Conservation (phyloP, 2,329 filamentous ascomycete species). For the Curvularia verruculosa region DNA sequence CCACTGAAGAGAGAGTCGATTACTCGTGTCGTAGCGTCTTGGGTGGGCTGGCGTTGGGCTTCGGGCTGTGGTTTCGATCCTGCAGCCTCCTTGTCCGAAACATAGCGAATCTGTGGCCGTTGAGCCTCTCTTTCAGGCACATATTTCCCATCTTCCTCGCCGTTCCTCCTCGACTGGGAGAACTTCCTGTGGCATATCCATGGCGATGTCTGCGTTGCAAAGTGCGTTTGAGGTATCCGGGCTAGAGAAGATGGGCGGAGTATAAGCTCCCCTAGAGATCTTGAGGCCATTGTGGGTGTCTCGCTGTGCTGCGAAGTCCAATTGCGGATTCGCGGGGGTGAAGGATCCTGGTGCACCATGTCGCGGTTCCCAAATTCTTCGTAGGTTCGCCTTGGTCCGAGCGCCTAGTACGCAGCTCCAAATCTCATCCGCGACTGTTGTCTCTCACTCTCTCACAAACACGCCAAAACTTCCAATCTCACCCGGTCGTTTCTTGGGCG, state of each 20-base stretch:
- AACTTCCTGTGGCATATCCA: slow-evolving; percentile 25
- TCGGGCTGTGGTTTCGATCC: slow-evolving; percentile 4
- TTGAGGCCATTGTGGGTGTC: slow-evolving; percentile 34
- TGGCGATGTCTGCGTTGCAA: slow-evolving; percentile 16
- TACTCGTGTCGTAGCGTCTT: slow-evolving; percentile 18
- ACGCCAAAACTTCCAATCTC: slow-evolving; percentile 7
- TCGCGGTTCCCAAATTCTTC: slow-evolving; percentile 34
- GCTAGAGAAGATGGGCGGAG: slow-evolving; percentile 38
- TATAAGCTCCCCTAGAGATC: slow-evolving; percentile 41
- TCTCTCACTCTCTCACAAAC: slow-evolving; percentile 15
- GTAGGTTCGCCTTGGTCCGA: slow-evolving; percentile 23
- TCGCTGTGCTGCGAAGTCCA: slow-evolving; percentile 1
- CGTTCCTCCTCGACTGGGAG: slow-evolving; percentile 14
- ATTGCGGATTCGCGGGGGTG: slow-evolving; percentile 11
- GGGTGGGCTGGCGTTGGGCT: slow-evolving; percentile 4
- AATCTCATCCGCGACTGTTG: slow-evolving; percentile 19
- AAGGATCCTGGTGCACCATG: slow-evolving; percentile 11
- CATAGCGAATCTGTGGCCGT: slow-evolving; percentile 3
- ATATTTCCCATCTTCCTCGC: slow-evolving; percentile 9
- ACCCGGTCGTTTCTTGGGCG: neutral
- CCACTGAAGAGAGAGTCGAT: slow-evolving; percentile 36
- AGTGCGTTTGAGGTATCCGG: slow-evolving; percentile 24
- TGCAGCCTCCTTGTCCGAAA: slow-evolving; percentile 1
- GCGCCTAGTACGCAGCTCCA: slow-evolving; percentile 18
- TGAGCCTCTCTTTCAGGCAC: slow-evolving; percentile 2